phyloP scores from a whole-genome alignment of 2,329 filamentous ascomycete genomes.

The Westerdykella aurantiaca region DNA sequence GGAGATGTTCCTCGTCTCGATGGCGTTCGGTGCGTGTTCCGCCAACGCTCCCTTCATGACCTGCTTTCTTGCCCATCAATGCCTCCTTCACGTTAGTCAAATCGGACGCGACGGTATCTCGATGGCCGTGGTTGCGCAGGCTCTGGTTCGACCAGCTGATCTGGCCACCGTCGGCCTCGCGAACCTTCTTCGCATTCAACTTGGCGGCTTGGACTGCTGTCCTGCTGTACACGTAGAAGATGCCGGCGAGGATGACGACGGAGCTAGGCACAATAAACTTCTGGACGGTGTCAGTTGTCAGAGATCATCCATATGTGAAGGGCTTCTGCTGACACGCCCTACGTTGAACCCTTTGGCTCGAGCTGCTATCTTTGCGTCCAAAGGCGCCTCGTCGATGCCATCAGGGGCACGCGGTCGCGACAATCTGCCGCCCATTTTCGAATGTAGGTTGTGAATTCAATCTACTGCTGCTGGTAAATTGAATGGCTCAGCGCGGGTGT shows the following conservation, averaged over 20 bases:
- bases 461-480: too few species aligned
- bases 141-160: constrained; percentile 52
- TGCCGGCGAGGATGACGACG: constrained; percentile 56
- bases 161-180: constrained; percentile 53
- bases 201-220: constrained; percentile 63
- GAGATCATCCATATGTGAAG: neutral
- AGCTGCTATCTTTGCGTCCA: constrained; percentile 3
- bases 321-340: neutral
- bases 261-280: constrained; percentile 56
- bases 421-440: constrained; percentile 43
- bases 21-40: constrained; percentile 21
- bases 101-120: constrained; percentile 41
- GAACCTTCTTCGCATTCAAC: constrained; percentile 55
- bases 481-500: too few species aligned
- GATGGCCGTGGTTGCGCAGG: constrained; percentile 47
- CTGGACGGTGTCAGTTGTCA: constrained; percentile 21
- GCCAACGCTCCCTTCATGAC: constrained; percentile 11
- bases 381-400: constrained; percentile 40
- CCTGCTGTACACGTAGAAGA: constrained; percentile 58
- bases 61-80: constrained; percentile 18
- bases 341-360: too few species aligned
- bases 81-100: constrained; percentile 29
- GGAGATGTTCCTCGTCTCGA: constrained; percentile 34
- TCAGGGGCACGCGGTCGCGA: constrained; percentile 42
- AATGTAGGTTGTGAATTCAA: too few species aligned